These are phyloP conservation scores for Musa beccarii DNA, from an alignment of 176 grass and related monocot genomes.

Conservation along the genomic window DNA sequence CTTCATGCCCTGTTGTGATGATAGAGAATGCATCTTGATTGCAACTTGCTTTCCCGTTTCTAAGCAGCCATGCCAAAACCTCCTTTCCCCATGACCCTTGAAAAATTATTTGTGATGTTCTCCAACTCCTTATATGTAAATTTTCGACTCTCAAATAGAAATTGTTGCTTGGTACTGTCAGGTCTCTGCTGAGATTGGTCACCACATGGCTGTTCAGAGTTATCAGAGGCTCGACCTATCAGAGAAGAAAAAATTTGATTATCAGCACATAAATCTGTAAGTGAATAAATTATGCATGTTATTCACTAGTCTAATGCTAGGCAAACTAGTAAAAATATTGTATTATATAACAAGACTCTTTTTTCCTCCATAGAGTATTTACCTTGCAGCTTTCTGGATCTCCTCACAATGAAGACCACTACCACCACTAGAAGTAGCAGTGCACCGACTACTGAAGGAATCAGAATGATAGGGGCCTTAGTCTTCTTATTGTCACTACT, in stretches of 20 bases:
- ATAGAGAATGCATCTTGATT: conserved; percentile 3
- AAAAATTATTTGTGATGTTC: not conserved
- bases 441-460: not conserved
- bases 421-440: conserved; percentile 2
- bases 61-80: conserved; percentile 2
- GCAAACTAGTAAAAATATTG: not conserved
- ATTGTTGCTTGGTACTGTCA: not conserved
- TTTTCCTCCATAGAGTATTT: not conserved
- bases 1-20: not conserved
- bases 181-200: too few species aligned
- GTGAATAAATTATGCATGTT: not conserved
- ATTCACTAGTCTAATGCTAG: not conserved
- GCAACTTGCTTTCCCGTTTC: not conserved
- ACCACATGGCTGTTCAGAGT: too few species aligned
- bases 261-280: not conserved
- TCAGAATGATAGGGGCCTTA: not conserved
- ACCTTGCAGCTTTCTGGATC: conserved; percentile 6
- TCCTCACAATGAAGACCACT: not conserved
- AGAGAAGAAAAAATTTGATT: not conserved
- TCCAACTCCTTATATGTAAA: not conserved
- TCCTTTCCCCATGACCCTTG: not conserved
- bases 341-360: not conserved
- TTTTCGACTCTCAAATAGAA: not conserved
- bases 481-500: not conserved
- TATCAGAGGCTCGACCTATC: too few species aligned